Evolutionary conservation across 2,329 filamentous ascomycete genomes (phyloP), one percentile per base, ranked within the genome.

Genomic region (Aspergillus pseudonomiae): DNA sequence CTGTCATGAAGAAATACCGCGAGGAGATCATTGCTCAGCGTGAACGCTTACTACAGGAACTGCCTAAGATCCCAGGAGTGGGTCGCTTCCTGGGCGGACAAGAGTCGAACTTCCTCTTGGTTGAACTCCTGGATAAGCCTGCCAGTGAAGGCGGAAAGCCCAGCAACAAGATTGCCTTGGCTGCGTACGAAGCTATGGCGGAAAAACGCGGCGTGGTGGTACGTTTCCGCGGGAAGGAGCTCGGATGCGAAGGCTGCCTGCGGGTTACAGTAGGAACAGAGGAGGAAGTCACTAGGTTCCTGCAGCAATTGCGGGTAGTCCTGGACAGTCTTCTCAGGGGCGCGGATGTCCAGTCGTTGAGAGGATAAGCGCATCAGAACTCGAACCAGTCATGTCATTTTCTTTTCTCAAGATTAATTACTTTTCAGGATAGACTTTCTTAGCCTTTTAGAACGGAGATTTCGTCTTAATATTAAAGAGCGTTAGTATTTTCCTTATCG

Each of bases 251-350:
- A 48, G 95, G 94, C 0, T 97, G 94, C 73, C 79, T 99, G 76
- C 87, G 95, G 61, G 92, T 98, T 69, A 99, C 95, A 0, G 88
- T 99, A 14, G 95, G 95, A 19, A 98, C 94, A 0, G 91, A 96
- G 77, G 81, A 87, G 1, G 95, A 99, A 79, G 92, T 96, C 10
- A 89, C 89, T 30, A 85, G 89, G 63, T 92, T 98, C 74, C 75
- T 99, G 70, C 80, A 82, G 24, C 89, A 94, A 70, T 78, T 97
- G 26, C 81, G 81, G 68, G 65, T 75, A 66, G 79, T 88, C 66
- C 64, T 88, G 73, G 68, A 78, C 72, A 74, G 84, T 53, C 73
- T 87, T 9, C 81, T 83, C 68, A 68, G 73, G n/a, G 79, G 79
- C 57, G 73, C 50, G 62, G 73, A 62, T 59, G 74, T 69, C 54